Evolutionary conservation across 2,329 filamentous ascomycete genomes (phyloP).

Genomic region (Verticillium tricorpus): DNA sequence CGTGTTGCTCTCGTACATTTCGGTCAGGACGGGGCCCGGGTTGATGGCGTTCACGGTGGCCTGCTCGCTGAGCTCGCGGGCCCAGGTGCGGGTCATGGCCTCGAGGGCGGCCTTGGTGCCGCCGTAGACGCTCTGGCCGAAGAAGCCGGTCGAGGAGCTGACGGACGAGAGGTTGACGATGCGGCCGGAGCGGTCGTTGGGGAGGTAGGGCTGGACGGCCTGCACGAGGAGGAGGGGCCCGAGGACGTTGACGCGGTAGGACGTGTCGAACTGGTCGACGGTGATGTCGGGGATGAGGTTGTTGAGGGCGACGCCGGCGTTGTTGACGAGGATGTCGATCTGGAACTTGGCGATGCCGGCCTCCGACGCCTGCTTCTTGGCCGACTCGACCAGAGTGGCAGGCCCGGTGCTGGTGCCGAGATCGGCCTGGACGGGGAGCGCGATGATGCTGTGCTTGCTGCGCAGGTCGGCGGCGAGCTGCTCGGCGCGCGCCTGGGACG

Average conservation of each 20-base stretch:
- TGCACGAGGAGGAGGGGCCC: constrained; percentile 76
- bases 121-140: constrained; percentile 52
- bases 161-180: constrained; percentile 54
- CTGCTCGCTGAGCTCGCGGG: constrained; percentile 48
- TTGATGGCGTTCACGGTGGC: constrained; percentile 55
- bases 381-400: constrained; percentile 51
- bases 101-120: constrained; percentile 55
- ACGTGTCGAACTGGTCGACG: constrained; percentile 60
- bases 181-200: constrained; percentile 56
- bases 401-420: constrained; percentile 60
- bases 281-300: constrained; percentile 59
- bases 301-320: constrained; percentile 70
- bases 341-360: constrained; percentile 37
- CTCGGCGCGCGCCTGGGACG: constrained; percentile 37
- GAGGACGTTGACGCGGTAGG: constrained; percentile 77
- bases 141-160: constrained; percentile 47
- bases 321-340: constrained; percentile 84
- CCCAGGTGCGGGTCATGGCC: constrained; percentile 56
- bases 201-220: constrained; percentile 66
- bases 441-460: constrained; percentile 52
- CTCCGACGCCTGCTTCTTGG: constrained; percentile 27
- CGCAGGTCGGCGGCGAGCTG: constrained; percentile 61
- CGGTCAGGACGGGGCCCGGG: constrained; percentile 50
- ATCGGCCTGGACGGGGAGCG: constrained; percentile 65
- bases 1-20: constrained; percentile 44